phyloP scores from a whole-genome alignment of 345 rosid species.

The Diplotaxis tenuifolia region DNA sequence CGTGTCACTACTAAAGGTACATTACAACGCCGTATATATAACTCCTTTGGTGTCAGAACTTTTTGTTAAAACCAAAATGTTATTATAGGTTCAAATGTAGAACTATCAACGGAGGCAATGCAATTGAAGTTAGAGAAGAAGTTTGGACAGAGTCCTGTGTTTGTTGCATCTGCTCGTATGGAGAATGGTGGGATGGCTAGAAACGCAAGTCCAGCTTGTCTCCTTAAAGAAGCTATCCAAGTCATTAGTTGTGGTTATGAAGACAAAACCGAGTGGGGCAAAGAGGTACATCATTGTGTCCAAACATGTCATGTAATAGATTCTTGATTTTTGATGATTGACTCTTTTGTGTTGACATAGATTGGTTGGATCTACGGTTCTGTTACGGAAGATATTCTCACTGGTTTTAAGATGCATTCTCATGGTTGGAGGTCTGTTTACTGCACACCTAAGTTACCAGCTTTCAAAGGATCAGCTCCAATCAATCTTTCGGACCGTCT shows the following conservation, averaged over 20 bases:
- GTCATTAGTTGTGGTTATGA: constrained; percentile 99
- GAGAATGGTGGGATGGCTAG: constrained; percentile 84
- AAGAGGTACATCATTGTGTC: constrained; percentile 61
- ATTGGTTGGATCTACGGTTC: constrained; percentile 99
- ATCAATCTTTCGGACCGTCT: constrained; percentile 96
- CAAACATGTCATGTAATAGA: not conserved
- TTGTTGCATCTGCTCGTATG: constrained; percentile 67
- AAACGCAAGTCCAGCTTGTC: constrained; percentile 71
- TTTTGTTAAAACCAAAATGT: constrained; percentile 39
- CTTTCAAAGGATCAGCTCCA: constrained; percentile 96
- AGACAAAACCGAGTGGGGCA: constrained; percentile 99
- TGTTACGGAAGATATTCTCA: constrained; percentile 91
- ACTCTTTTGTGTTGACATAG: constrained; percentile 33
- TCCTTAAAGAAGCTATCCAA: constrained; percentile 94
- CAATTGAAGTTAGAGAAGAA: constrained; percentile 90
- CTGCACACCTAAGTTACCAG: constrained; percentile 84
- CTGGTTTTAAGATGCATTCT: constrained; percentile 99
- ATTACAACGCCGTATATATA: constrained; percentile 10
- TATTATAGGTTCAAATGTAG: constrained; percentile 44
- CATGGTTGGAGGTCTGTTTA: constrained; percentile 99
- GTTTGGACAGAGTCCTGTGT: constrained; percentile 95
- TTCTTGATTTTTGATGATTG: constrained; percentile 15
- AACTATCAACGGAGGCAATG: constrained; percentile 55
- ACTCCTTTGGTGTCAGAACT: not conserved
- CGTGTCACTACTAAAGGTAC: constrained; percentile 25